A percentile compares a stretch with the other conserved stretches of the same genome.
Conservation (phyloP, 495 filamentous ascomycete genomes). For the Hyaloscypha variabilis region DNA sequence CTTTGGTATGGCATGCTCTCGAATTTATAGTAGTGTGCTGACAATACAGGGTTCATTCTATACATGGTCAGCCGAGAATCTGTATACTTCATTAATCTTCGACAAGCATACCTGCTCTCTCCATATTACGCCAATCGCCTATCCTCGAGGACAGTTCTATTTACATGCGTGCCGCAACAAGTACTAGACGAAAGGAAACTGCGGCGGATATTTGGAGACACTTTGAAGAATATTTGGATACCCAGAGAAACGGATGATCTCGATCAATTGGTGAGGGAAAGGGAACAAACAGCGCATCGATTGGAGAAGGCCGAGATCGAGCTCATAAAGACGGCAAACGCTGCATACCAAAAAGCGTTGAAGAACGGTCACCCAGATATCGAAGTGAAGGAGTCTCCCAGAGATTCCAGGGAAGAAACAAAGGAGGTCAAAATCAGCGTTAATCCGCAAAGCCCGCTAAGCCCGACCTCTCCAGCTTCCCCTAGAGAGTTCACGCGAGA, state of each 20-base stretch:
- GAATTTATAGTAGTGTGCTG: neutral
- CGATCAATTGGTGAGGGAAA: constrained; percentile 80
- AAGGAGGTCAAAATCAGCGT: constrained; percentile 47
- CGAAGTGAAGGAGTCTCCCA: constrained; percentile 22
- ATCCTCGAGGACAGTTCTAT: constrained; percentile 91
- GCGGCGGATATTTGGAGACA: constrained; percentile 75
- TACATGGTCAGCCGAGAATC: constrained; percentile 87
- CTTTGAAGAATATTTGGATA: constrained; percentile 88
- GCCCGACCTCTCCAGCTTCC: neutral
- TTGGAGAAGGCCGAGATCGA: constrained; percentile 89
- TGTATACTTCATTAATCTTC: constrained; percentile 92
- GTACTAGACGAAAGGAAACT: constrained; percentile 78
- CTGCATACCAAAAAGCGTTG: constrained; percentile 65
- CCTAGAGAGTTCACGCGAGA: constrained; percentile 15
- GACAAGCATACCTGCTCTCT: constrained; percentile 90
- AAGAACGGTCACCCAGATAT: constrained; percentile 62
- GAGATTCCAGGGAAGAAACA: neutral
- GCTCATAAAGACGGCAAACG: constrained; percentile 81
- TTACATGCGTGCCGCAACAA: constrained; percentile 77
- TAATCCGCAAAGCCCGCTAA: neutral
- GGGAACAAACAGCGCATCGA: constrained; percentile 80
- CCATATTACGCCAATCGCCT: constrained; percentile 85
- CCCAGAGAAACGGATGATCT: constrained; percentile 79
- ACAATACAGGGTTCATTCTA: constrained; percentile 70
- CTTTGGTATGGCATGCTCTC: constrained; percentile 53